phyloP scores from a whole-genome alignment of 768 basidiomycete species.

The Lactifluus hygrophoroides region DNA sequence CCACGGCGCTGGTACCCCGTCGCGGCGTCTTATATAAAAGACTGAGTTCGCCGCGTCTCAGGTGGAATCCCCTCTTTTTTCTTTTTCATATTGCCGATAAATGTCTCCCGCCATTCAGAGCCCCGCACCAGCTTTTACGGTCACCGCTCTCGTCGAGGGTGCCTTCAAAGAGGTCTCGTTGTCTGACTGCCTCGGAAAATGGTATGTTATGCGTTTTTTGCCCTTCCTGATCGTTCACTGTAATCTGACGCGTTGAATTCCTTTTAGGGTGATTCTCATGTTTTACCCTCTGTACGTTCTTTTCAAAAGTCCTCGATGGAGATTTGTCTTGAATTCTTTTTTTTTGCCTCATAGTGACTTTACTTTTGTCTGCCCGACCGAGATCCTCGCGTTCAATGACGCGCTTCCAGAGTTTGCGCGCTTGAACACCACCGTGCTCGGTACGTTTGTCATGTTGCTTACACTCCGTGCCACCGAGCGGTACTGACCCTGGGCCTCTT shows the following conservation, averaged over 20 bases:
- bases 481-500: background rate
- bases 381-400: constrained; percentile 93
- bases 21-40: background rate
- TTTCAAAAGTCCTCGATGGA: background rate
- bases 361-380: constrained; percentile 90
- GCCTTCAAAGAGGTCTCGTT: constrained; percentile 73
- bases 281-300: constrained; percentile 86
- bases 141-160: constrained; percentile 67
- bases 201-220: constrained; percentile 38
- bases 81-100: constrained; percentile 34
- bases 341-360: constrained; percentile 66
- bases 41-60: background rate
- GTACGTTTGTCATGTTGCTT: constrained; percentile 31
- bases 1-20: background rate
- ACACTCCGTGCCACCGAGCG: background rate
- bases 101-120: constrained; percentile 49
- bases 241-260: background rate
- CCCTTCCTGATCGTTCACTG: background rate
- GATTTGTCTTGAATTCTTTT: background rate
- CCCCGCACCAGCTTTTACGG: constrained; percentile 75
- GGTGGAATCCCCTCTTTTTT: background rate
- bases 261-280: constrained; percentile 75
- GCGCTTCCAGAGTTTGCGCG: constrained; percentile 67
- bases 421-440: constrained; percentile 68
- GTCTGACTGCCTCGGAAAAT: constrained; percentile 68